These are phyloP conservation scores for Botrytis byssoidea DNA, from an alignment of 2,329 filamentous ascomycete species.

Conservation along the genomic window DNA sequence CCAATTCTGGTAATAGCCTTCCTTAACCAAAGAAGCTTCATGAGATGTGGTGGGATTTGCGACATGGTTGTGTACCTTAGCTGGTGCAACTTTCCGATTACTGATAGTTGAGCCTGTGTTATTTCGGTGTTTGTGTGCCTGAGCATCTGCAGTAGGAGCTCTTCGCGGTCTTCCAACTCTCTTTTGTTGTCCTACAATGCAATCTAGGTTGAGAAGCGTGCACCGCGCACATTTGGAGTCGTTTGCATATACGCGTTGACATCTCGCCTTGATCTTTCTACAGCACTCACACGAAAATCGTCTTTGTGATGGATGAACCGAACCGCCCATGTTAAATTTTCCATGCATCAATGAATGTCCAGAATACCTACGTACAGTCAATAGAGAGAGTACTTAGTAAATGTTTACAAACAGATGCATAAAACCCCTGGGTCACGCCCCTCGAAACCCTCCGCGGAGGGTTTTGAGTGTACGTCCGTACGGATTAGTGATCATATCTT, in stretches of 20 bases:
- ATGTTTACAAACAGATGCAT: background rate
- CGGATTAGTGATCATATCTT: background rate
- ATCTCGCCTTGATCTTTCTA: background rate
- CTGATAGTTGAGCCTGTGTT: background rate
- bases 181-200: background rate
- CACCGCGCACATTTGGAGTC: background rate
- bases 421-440: background rate
- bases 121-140: background rate
- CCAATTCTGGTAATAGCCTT: background rate
- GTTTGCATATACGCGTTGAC: background rate
- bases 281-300: background rate
- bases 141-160: background rate
- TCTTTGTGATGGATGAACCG: background rate
- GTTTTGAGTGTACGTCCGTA: background rate
- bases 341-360: background rate
- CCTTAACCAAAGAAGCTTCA: background rate
- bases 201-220: background rate
- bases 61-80: background rate
- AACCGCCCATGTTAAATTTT: background rate
- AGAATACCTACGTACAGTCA: background rate
- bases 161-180: background rate
- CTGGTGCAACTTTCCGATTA: background rate
- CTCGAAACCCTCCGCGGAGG: background rate
- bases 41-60: background rate
- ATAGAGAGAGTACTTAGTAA: background rate